Percentiles rank a stretch among this genome's conserved stretches.
These are phyloP conservation scores for Amanita jacksonii DNA, from an alignment of 768 basidiomycete species.

Conservation along the genomic window DNA sequence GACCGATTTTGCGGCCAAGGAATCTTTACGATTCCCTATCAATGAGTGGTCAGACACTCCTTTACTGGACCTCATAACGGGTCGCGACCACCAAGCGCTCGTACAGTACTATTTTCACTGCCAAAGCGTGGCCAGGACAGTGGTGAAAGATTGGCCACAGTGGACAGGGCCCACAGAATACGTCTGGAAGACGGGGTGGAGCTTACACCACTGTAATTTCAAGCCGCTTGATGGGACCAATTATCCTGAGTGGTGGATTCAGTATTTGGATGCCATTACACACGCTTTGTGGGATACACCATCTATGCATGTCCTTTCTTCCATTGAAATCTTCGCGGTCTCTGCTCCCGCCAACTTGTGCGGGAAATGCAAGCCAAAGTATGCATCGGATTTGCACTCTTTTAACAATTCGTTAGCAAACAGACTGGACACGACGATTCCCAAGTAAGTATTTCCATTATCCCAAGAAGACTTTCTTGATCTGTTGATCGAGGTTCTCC, in stretches of 20 bases:
- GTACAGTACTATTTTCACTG: conserved; percentile 4
- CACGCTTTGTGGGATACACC: conserved; percentile 1
- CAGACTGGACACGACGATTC: background rate
- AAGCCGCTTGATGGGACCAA: background rate
- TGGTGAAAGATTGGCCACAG: conserved; percentile 1
- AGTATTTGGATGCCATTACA: conserved; percentile 2
- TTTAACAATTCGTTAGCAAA: background rate
- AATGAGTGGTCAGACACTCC: no score
- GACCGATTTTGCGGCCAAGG: conserved; percentile 4
- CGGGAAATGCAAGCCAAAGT: background rate
- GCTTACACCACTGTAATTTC: background rate
- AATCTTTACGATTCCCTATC: no score
- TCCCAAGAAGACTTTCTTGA: no score
- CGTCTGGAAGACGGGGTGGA: background rate
- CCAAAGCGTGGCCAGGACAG: background rate
- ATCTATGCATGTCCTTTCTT: background rate
- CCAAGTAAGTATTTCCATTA: background rate
- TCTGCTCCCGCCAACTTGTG: background rate
- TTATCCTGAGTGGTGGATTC: conserved; percentile 6
- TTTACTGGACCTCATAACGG: no score
- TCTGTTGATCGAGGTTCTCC: no score
- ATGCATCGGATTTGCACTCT: conserved; percentile 3
- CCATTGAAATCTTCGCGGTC: conserved; percentile 1
- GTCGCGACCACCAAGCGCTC: background rate
- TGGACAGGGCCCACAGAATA: background rate